Conservation (phyloP, 495 filamentous ascomycete species). For the Recurvomyces mirabilis region DNA sequence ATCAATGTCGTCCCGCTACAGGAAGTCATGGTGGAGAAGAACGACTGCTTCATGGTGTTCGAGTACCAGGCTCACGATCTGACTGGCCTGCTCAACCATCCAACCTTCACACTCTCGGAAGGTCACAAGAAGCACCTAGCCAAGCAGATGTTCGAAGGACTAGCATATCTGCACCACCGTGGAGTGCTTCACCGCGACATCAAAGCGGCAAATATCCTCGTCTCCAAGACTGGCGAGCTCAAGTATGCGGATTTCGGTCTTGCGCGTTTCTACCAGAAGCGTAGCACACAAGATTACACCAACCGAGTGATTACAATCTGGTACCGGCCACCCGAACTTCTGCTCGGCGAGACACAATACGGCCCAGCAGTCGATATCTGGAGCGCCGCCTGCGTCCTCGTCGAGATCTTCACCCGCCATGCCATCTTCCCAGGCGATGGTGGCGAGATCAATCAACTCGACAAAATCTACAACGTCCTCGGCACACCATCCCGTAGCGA, state of each 20-base stretch:
- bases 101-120: conserved; percentile 73
- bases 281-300: conserved; percentile 87
- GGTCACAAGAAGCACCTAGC: conserved; percentile 90
- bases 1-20: conserved; percentile 76
- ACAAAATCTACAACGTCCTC: conserved; percentile 87
- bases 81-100: conserved; percentile 82
- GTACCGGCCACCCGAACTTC: conserved; percentile 90
- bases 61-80: conserved; percentile 96
- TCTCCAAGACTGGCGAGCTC: conserved; percentile 75
- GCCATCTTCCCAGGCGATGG: conserved; percentile 95
- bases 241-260: conserved; percentile 96
- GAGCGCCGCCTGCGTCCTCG: conserved; percentile 92
- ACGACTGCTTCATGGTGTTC: conserved; percentile 99
- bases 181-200: conserved; percentile 88
- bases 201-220: conserved; percentile 65
- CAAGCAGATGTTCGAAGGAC: conserved; percentile 84
- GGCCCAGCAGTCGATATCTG: conserved; percentile 93
- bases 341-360: conserved; percentile 90
- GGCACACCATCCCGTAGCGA: conserved; percentile 75
- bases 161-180: conserved; percentile 86
- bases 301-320: conserved; percentile 98
- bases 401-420: conserved; percentile 91
- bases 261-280: conserved; percentile 93
- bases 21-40: conserved; percentile 97
- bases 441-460: conserved; percentile 86